Base-by-base conservation (phyloP, 768 basidiomycete genomes). In the Russula earlei region DNA sequence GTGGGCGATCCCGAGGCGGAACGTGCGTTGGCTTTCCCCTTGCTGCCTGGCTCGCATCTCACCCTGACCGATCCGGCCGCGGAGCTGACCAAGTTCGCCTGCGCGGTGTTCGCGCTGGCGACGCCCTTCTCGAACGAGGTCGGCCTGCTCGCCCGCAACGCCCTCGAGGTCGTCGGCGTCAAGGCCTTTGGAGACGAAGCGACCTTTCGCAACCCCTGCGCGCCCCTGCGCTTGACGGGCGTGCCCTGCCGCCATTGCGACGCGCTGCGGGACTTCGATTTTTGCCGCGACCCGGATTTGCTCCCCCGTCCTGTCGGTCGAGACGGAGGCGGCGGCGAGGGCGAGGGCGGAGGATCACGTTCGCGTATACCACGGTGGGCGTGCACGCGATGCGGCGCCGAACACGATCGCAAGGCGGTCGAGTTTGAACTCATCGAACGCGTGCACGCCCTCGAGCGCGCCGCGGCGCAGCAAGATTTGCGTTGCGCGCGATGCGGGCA, bases 191-290 rank as follows among this genome's bases (percentile, higher is more conserved):
- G 91, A 7, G 72, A 73, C 50, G 88, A 93, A 48, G 93, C 93
- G 4, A 69, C 77, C 1, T 99, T 94, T 76, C 81, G 82, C 51
- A 96, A 96, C 67, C 94, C 94, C 0, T 97, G 93, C 71, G 85
- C 91, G 66, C 82, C 89, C 9, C 77, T 95, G 53, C 86, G 87
- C 63, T 69, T 98, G 25, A 74, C 83, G 42, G 89, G 89, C 67
- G 86, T 97, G 36, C 88, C 94, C 29, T 97, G 95, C 67, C 82
- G 80, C 40, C 80, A 84, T 64, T 98, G 90, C 70, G 93, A 92
- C 67, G 71, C 75, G 14, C 76, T 93, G 57, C 81, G 87, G 3
- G 92, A 95, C 67, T 89, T 99, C 64, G 96, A 99, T 69, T 88
- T 99, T 65, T 97, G 95, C 67, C 82, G 95, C 15, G 95, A 98